A percentile compares a stretch with the other conserved stretches of the same genome.
Evolutionary conservation across 1,139 yeast species (phyloP).

Genomic region (Diutina catenulata): DNA sequence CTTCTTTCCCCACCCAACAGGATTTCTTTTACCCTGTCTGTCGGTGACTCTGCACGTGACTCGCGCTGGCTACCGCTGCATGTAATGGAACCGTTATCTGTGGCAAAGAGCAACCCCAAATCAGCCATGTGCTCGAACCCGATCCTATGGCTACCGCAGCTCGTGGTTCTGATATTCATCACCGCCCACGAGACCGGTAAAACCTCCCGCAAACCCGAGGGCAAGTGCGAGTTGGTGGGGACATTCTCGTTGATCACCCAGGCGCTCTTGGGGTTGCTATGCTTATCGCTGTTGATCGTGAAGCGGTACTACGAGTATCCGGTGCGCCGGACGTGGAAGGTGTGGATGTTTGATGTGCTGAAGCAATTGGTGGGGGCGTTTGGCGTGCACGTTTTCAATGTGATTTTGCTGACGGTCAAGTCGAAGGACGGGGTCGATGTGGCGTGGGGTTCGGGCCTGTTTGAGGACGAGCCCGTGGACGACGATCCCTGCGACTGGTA

Average conservation of each 20-base stretch:
- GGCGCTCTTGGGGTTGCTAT: conserved; percentile 57
- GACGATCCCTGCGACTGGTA: conserved; percentile 83
- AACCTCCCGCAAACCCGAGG: conserved; percentile 7
- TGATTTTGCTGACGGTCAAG: conserved; percentile 57
- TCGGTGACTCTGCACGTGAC: too few relatives aligned
- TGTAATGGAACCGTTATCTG: too few relatives aligned
- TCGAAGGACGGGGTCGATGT: conserved; percentile 8
- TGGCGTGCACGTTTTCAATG: conserved; percentile 71
- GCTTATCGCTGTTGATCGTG: conserved; percentile 59
- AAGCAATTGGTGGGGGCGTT: conserved; percentile 84
- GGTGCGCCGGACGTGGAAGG: conserved; percentile 66
- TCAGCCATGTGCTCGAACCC: too few relatives aligned
- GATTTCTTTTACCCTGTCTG: too few relatives aligned
- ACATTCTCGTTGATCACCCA: conserved; percentile 62
- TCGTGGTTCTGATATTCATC: background rate
- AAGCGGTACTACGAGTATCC: conserved; percentile 78
- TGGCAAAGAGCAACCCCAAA: too few relatives aligned
- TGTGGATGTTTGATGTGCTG: conserved; percentile 84
- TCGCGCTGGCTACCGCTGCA: too few relatives aligned
- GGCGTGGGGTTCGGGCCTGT: background rate
- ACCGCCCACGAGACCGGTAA: background rate
- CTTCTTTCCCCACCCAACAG: too few relatives aligned
- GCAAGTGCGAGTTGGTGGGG: conserved; percentile 54
- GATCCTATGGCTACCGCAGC: background rate
- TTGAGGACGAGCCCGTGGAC: conserved; percentile 9